Base-by-base conservation (phyloP, 2,329 filamentous ascomycete species). In the Ophiostoma montium region DNA sequence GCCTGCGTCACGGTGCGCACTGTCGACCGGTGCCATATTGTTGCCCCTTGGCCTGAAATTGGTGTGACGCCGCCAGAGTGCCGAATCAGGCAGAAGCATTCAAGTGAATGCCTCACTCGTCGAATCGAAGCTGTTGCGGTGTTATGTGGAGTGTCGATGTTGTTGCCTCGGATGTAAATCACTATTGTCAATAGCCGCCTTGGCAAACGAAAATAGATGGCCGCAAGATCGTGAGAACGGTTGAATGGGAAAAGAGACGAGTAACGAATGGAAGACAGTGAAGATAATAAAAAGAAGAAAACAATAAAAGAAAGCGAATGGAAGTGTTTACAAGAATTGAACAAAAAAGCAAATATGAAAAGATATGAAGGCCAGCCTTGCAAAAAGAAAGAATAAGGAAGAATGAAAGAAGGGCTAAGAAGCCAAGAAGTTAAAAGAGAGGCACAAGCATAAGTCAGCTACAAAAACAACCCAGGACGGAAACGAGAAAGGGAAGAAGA, bases 1-100 rank as follows among this genome's bases (percentile, higher is more conserved):
- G n/a, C 16, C 53, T 10, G 50, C 48, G 5, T 35, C 45, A 30
- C 47, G 52, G 47, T 48, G 50, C 31, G 16, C 42, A 13, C 52
- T 50, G 31, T 31, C 51, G 48, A 58, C 36, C 50, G 61, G 59
- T 49, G 61, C 60, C 61, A 62, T 62, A 36, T 51, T 54, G 57
- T 53, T 50, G 53, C 58, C 56, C 54, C 52, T 52, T 55, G 53
- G 58, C 59, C 58, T 48, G 53, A 53, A 52, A 9, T 42, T 23
- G 27, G 46, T 27, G 50, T 39, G 44, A 32, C 45, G 49, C 52
- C 51, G 53, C 55, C 56, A 57, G 50, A 49, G 38, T 50, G 51
- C n/a, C 42, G 19, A 35, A 16, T 3, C 18, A 30, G 18, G n/a
- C 5, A 4, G 35, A 30, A 49, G 44, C 52, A 55, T 50, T 56